Evolutionary conservation across 345 rosid species (phyloP), one percentile per base, ranked within the genome.

Genomic region (Rubroshorea leprosula): DNA sequence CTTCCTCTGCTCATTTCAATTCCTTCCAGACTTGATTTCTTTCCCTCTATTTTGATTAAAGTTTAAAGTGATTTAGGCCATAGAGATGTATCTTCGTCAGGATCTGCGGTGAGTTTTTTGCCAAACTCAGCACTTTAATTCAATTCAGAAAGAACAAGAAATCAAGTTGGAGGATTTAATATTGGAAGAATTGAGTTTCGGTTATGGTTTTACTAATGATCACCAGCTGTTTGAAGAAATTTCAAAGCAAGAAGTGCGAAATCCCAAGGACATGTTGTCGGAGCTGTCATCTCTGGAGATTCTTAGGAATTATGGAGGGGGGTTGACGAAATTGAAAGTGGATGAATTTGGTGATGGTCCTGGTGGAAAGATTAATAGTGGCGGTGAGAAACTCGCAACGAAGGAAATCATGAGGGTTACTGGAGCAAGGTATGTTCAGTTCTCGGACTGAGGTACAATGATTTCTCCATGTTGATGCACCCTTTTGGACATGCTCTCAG

Each of bases 351-450:
- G 6, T 13, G 23, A 11, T 3, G 41, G 0, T 21, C 49, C 38
- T 23, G 49, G 17, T 3, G 38, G 19, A 1, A 17, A 5, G 4
- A 20, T 9, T 8, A 5, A 11, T 20, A 29, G 26, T 18, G 43
- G n/a, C n/a, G n/a, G n/a, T n/a, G n/a, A 38, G 59, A 78, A 69
- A 8, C 58, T 74, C 15, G 81, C 86, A 0, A 61, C 83, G 0
- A 83, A 74, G 65, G 84, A 71, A 51, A 73, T 77, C 65, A 66
- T 84, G 65, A 69, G 64, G 23, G 72, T 64, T 1, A 81, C 90
- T 1, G 86, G 83, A 20, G 68, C 76, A 17, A 67, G 79, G 49
- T 77, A 72, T 61, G 23, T 81, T 14, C 76, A 77, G 7, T 68
- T 81, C 45, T 80, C 75, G 0, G 74, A 69, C 20, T 51, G 44